phyloP scores from a whole-genome alignment of 208 protist species.

The Acanthamoeba castellanii region DNA sequence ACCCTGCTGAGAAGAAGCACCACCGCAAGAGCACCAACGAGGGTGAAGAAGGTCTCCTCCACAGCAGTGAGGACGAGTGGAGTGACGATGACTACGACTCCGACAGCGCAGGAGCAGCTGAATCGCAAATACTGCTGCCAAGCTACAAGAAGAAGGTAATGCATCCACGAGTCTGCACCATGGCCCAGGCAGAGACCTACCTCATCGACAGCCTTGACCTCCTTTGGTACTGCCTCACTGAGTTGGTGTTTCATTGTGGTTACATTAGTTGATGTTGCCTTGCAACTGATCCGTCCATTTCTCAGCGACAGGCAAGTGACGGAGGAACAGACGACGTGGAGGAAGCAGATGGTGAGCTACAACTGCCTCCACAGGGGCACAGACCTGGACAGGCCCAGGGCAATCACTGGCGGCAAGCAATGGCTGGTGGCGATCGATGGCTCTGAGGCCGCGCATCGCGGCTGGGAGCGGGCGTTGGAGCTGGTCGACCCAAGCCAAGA shows the following conservation, averaged over 20 bases:
- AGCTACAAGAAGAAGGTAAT: not conserved
- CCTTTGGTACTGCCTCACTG: not conserved
- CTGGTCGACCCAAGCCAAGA: not conserved
- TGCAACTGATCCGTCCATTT: too few species aligned
- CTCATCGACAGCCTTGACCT: not conserved
- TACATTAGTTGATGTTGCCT: too few species aligned
- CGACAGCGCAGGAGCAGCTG: not conserved
- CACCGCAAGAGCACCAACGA: not conserved
- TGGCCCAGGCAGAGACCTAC: not conserved
- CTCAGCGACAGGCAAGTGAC: not conserved
- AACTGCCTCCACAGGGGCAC: not conserved
- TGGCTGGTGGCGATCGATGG: slow-evolving; percentile 2
- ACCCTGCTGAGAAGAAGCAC: not conserved
- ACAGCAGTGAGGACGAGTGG: not conserved
- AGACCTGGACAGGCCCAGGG: not conserved
- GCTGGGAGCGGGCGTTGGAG: not conserved
- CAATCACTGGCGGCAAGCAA: not conserved
- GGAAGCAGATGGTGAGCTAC: not conserved
- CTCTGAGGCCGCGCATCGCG: not conserved
- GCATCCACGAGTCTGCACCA: not conserved
- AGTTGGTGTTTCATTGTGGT: too few species aligned
- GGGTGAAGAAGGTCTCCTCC: not conserved
- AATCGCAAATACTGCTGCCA: not conserved
- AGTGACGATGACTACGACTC: not conserved
- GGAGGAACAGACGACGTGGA: not conserved